Conservation (phyloP, 495 filamentous ascomycete genomes). For the Clavariopsis aquatica region DNA sequence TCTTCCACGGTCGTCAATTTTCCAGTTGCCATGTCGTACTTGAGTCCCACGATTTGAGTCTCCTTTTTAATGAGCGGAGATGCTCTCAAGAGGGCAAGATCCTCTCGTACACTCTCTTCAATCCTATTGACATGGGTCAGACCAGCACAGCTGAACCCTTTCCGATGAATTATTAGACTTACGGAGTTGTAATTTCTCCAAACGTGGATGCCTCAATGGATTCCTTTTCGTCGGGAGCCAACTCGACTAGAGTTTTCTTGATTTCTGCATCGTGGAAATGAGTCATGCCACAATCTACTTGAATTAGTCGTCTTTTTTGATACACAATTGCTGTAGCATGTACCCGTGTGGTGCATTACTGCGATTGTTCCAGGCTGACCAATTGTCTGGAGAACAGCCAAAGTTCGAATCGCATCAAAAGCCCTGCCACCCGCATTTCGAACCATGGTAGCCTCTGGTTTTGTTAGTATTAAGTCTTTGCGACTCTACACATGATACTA, state of each 20-base stretch:
- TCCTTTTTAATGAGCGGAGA: slow-evolving; percentile 41
- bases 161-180: not conserved
- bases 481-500: not conserved
- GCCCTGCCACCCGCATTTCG: slow-evolving; percentile 44
- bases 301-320: not conserved
- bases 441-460: slow-evolving; percentile 38
- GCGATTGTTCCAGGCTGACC: slow-evolving; percentile 37
- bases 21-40: slow-evolving; percentile 41
- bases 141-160: not conserved
- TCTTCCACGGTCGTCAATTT: slow-evolving; percentile 14
- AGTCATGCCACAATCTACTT: slow-evolving; percentile 39
- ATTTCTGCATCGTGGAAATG: slow-evolving; percentile 39
- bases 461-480: not conserved
- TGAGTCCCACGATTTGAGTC: slow-evolving; percentile 41
- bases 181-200: slow-evolving; percentile 40
- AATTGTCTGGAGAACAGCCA: slow-evolving; percentile 41
- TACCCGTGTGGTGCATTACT: slow-evolving; percentile 38
- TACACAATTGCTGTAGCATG: not conserved
- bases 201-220: slow-evolving; percentile 36
- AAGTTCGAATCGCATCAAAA: slow-evolving; percentile 39
- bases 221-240: slow-evolving; percentile 36
- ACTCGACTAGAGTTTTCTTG: slow-evolving; percentile 32
- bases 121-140: slow-evolving; percentile 13
- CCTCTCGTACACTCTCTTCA: slow-evolving; percentile 43
- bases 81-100: slow-evolving; percentile 37